Base-by-base conservation (phyloP, 805 yeast species). In the Sugiyamaella lignohabitans region DNA sequence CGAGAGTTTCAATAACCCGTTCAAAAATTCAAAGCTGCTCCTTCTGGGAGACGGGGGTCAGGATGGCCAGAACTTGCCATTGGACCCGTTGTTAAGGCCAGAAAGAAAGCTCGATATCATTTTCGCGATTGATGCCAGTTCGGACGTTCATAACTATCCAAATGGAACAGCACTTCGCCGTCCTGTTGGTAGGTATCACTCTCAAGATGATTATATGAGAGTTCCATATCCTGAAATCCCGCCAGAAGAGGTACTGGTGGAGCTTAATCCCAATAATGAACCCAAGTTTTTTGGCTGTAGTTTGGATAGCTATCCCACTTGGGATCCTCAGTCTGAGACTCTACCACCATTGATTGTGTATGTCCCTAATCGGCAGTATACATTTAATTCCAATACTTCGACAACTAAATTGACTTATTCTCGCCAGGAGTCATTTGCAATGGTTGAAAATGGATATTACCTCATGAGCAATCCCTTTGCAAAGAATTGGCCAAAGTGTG, bases 271-370 rank as follows among this genome's bases (percentile, higher is more conserved):
- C 10, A 23, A 35, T 11, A 41, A 32, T 21, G 74, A 67, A 47
- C 96, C 96, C 11, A 67, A 80, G 0, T 86, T 87, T 63, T 82
- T 87, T 59, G 96, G 96, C 5, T 88, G 96, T 65, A 70, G 80
- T 58, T 67, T 84, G 3, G 55, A 65, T 1, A 81, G 82, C 57
- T 66, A 81, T 78, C n/a, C 53, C 62, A 3, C 79, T 80, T 59
- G 61, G 59, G 16, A 34, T 73, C 27, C 82, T 86, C 24, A 87
- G 89, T 4, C 69, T 84, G 89, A 37, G 29, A 42, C 70, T 27
- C 84, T 87, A 27, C 91, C 91, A 22, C 96, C 96, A 1, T 69
- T 87, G 49, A 71, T 87, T 34, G 78, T 87, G 14, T 87, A 84
- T 62, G 72, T 79, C 49, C 89, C 91, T 35, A 87, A 87, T 63